A percentile compares a stretch with the other conserved stretches of the same genome.
These are phyloP conservation scores for Globisporangium parvum DNA, from an alignment of 352 stramenopile genomes.

Conservation along the genomic window DNA sequence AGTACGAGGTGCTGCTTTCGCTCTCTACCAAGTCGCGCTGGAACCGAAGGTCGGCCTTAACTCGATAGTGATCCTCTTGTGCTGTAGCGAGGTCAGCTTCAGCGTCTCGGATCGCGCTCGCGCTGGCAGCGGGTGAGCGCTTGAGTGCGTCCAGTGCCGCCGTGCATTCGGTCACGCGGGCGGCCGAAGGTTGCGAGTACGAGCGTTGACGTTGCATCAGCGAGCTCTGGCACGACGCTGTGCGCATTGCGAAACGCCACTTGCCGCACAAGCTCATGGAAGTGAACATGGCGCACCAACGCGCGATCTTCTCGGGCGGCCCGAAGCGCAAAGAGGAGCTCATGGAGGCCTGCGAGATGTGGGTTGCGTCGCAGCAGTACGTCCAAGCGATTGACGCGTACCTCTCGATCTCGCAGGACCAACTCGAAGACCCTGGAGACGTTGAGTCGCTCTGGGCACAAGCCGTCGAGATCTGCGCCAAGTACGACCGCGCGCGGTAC, in stretches of 20 bases:
- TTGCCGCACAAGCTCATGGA: slow-evolving; percentile 91
- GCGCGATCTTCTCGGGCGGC: slow-evolving; percentile 67
- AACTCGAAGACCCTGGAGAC: slow-evolving; percentile 53
- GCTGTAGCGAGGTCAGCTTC: too few species aligned
- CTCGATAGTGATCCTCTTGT: too few species aligned
- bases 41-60: too few species aligned
- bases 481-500: slow-evolving; percentile 84
- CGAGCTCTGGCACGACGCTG: slow-evolving; percentile 87
- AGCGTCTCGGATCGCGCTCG: too few species aligned
- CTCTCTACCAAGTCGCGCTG: too few species aligned
- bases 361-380: slow-evolving; percentile 86
- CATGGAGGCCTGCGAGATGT: slow-evolving; percentile 82
- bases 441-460: slow-evolving; percentile 87
- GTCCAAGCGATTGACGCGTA: slow-evolving; percentile 91
- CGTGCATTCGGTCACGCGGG: too few species aligned
- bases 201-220: too few species aligned
- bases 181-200: too few species aligned
- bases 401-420: slow-evolving; percentile 71
- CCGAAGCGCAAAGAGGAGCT: slow-evolving; percentile 78
- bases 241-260: slow-evolving; percentile 87
- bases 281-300: slow-evolving; percentile 85
- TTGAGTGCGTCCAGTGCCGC: too few species aligned
- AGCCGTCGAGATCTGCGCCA: slow-evolving; percentile 85
- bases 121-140: too few species aligned
- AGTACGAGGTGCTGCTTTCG: too few species aligned